Percentiles rank a stretch among this genome's conserved stretches.
Evolutionary conservation across 345 rosid species (phyloP).

Genomic region (Gossypium ekmanianum): DNA sequence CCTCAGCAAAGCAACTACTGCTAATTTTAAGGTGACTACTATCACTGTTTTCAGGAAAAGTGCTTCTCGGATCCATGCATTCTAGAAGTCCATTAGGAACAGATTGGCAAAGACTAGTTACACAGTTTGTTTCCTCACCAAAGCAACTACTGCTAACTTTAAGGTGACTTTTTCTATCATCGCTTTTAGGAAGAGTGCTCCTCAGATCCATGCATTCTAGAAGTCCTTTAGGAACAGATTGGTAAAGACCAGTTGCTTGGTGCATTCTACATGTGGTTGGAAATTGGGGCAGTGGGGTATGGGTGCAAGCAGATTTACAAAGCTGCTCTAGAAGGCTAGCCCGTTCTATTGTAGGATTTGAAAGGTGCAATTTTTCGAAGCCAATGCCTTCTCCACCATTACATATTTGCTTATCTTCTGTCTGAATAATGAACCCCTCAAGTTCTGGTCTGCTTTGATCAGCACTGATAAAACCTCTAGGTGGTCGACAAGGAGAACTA

Average conservation of each 20-base stretch:
- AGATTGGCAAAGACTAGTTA: slow-evolving; percentile 43
- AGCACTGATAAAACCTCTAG: slow-evolving; percentile 22
- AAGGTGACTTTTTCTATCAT: slow-evolving; percentile 25
- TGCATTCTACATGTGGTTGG: slow-evolving; percentile 39
- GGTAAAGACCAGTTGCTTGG: slow-evolving; percentile 35
- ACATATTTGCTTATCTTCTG: slow-evolving; percentile 35
- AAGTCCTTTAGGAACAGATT: slow-evolving; percentile 63
- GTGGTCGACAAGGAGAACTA: slow-evolving; percentile 32
- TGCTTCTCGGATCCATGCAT: slow-evolving; percentile 33
- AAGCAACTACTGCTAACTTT: slow-evolving; percentile 34
- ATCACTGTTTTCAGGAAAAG: slow-evolving; percentile 18
- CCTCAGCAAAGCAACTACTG: slow-evolving; percentile 34
- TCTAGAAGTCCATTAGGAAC: slow-evolving; percentile 65
- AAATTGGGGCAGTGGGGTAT: slow-evolving; percentile 55
- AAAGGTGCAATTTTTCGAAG: slow-evolving; percentile 46
- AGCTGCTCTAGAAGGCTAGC: slow-evolving; percentile 58
- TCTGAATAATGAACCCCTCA: slow-evolving; percentile 58
- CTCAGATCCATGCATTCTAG: slow-evolving; percentile 44
- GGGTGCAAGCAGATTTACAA: slow-evolving; percentile 56
- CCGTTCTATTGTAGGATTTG: slow-evolving; percentile 47
- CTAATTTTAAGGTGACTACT: slow-evolving; percentile 29
- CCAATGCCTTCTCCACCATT: slow-evolving; percentile 29
- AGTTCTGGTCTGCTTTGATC: slow-evolving; percentile 50
- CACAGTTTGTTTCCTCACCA: slow-evolving; percentile 22
- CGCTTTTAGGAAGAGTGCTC: slow-evolving; percentile 21